Percentiles rank a stretch among this genome's conserved stretches.
These are phyloP conservation scores for Funneliformis caledonium DNA, from an alignment of 371 early-diverging fungal species.

Conservation along the genomic window DNA sequence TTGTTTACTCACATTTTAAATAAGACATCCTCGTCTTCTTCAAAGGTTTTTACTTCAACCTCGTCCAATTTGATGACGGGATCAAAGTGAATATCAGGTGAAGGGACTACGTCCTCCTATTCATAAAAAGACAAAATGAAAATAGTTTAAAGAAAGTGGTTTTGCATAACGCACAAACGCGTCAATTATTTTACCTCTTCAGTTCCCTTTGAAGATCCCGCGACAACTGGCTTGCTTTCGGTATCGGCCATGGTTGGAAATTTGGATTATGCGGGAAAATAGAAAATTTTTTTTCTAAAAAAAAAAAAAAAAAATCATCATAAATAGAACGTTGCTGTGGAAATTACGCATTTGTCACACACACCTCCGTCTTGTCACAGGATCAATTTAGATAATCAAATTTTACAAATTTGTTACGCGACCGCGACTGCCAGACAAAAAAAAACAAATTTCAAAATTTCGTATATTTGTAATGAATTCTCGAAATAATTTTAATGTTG, in stretches of 20 bases:
- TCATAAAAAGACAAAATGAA: neutral
- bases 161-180: neutral
- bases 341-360: too few species aligned
- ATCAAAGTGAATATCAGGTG: slow-evolving; percentile 94
- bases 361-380: too few species aligned
- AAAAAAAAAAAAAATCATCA: too few species aligned
- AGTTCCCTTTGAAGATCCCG: slow-evolving; percentile 17
- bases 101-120: slow-evolving; percentile 77
- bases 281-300: too few species aligned
- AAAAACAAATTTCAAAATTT: too few species aligned
- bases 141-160: neutral
- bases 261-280: neutral
- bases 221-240: slow-evolving; percentile 5
- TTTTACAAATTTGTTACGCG: too few species aligned
- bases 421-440: too few species aligned
- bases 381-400: too few species aligned
- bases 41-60: slow-evolving; percentile 91
- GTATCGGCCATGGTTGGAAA: neutral
- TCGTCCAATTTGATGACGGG: slow-evolving; percentile 93
- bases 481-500: neutral
- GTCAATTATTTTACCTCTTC: slow-evolving; percentile 12
- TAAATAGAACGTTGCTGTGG: too few species aligned
- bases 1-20: slow-evolving; percentile 88
- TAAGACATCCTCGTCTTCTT: slow-evolving; percentile 91
- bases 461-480: neutral